These are phyloP conservation scores for Boletus subparvulus DNA, from an alignment of 768 basidiomycete genomes.

Conservation along the genomic window DNA sequence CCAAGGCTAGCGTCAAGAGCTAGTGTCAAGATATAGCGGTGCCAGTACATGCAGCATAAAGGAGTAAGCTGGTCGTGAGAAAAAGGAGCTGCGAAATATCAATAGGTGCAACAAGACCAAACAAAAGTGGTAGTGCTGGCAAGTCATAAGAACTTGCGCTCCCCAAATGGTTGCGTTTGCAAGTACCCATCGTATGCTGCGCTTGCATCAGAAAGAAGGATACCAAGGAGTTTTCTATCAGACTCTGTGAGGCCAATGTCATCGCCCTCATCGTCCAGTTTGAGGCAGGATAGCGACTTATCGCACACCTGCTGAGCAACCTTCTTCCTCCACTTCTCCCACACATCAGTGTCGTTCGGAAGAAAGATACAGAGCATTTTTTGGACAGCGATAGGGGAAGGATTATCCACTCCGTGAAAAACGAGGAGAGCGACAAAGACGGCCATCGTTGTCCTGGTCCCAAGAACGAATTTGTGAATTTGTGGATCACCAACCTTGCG, in stretches of 20 bases:
- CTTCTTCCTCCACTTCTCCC: slow-evolving; percentile 22
- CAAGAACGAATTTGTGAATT: slow-evolving; percentile 10
- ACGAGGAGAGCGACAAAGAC: slow-evolving; percentile 16
- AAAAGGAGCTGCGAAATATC: not conserved
- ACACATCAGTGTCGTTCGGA: slow-evolving; percentile 23
- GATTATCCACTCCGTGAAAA: slow-evolving; percentile 4
- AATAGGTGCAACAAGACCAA: not conserved
- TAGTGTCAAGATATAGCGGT: too few relatives aligned
- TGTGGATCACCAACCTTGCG: slow-evolving; percentile 10
- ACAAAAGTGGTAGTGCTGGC: not conserved
- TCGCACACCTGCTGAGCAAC: slow-evolving; percentile 13
- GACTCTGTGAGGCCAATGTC: not conserved
- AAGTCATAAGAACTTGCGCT: not conserved
- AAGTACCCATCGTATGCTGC: slow-evolving; percentile 12
- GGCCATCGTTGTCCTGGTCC: slow-evolving; percentile 18
- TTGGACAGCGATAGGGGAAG: not conserved
- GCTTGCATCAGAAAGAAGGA: slow-evolving; percentile 20
- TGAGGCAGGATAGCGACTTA: slow-evolving; percentile 1
- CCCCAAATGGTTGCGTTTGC: not conserved
- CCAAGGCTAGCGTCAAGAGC: too few relatives aligned
- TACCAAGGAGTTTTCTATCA: slow-evolving; percentile 7
- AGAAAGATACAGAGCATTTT: slow-evolving; percentile 13
- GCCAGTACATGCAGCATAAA: too few relatives aligned
- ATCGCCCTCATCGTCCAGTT: not conserved
- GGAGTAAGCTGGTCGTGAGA: not conserved